These are phyloP conservation scores for Lecanicillium sp. DNA, from an alignment of 2,329 filamentous ascomycete species.

Conservation along the genomic window DNA sequence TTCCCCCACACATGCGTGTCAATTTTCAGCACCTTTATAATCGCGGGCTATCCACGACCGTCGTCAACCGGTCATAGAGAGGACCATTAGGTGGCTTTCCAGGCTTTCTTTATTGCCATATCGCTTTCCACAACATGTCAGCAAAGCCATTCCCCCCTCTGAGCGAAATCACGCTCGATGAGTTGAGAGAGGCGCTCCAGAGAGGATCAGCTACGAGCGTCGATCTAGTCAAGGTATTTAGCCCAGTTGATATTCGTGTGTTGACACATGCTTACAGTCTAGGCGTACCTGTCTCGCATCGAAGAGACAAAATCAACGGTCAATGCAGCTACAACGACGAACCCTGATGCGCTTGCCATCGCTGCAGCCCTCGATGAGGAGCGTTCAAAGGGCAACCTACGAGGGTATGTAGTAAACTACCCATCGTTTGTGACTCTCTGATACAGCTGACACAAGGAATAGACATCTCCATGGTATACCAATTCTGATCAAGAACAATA, in stretches of 20 bases:
- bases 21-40: no score
- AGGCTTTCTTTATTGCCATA: no score
- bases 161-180: constrained; percentile 14
- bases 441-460: constrained; percentile 6
- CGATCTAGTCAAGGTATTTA: constrained; percentile 26
- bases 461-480: constrained; percentile 50
- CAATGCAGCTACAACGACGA: constrained; percentile 25
- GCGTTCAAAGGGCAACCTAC: no score
- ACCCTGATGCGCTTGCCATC: constrained; percentile 28
- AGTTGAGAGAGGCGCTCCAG: constrained; percentile 13
- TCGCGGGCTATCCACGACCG: no score
- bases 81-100: no score
- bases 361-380: constrained; percentile 25
- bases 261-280: no score
- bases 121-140: no score
- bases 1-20: no score
- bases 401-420: no score
- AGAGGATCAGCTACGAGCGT: constrained; percentile 23
- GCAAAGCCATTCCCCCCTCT: constrained; percentile 6
- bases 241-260: no score
- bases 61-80: no score
- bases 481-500: constrained; percentile 59
- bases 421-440: neutral
- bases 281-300: constrained; percentile 20
- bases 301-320: constrained; percentile 16